Percentiles rank a stretch among this genome's conserved stretches.
Conservation (phyloP, 768 basidiomycete genomes). For the Thelephora aurantiotincta region DNA sequence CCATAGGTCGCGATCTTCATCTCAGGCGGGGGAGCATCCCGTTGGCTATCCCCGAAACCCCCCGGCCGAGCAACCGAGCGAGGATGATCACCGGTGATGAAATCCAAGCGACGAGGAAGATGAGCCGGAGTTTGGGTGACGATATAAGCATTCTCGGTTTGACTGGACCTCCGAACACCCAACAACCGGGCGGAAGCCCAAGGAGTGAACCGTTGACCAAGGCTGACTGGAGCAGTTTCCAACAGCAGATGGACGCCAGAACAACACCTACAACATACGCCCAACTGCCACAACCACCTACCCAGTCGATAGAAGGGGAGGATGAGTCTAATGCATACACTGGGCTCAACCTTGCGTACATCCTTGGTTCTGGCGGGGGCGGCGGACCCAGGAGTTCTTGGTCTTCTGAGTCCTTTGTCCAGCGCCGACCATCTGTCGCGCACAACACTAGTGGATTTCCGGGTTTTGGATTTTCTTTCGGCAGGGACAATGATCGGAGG, state of each 20-base stretch:
- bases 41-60: constrained; percentile 37
- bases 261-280: constrained; percentile 9
- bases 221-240: constrained; percentile 39
- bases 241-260: constrained; percentile 30
- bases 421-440: not conserved
- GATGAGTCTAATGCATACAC: constrained; percentile 13
- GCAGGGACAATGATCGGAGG: constrained; percentile 18
- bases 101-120: constrained; percentile 30
- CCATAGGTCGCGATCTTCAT: not conserved
- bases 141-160: constrained; percentile 13
- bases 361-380: constrained; percentile 20
- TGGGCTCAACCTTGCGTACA: constrained; percentile 33
- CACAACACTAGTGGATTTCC: too few relatives aligned
- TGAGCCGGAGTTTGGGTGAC: constrained; percentile 48
- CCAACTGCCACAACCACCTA: constrained; percentile 2
- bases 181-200: constrained; percentile 20
- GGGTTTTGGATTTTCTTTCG: constrained; percentile 1
- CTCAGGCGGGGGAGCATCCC: constrained; percentile 42
- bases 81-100: constrained; percentile 32
- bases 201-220: constrained; percentile 27
- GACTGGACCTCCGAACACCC: constrained; percentile 1
- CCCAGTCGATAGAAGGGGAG: constrained; percentile 4
- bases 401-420: constrained; percentile 11
- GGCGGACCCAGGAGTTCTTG: constrained; percentile 15
- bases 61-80: not conserved